phyloP scores from a whole-genome alignment of 2,329 filamentous ascomycete species.

The Aspergillus fischeri region DNA sequence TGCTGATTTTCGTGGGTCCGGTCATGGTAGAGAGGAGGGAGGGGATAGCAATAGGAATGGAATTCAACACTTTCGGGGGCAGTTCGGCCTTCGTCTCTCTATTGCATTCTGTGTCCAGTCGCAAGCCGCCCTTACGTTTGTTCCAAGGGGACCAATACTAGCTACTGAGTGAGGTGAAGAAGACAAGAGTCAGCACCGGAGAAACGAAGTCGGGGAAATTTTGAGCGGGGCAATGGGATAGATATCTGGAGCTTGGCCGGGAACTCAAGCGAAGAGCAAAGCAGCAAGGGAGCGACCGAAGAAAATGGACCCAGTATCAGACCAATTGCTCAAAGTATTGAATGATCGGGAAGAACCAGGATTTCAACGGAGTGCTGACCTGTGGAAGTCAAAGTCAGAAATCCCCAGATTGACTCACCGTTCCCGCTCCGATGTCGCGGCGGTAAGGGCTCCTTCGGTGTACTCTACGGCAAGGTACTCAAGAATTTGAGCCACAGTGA shows the following conservation, averaged over 20 bases:
- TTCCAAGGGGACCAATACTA: background rate
- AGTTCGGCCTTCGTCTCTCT: conserved; percentile 6
- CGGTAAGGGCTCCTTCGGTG: background rate
- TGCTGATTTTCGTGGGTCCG: conserved; percentile 63
- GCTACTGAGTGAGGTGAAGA: background rate
- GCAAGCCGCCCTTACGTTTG: background rate
- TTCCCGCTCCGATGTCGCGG: conserved; percentile 18
- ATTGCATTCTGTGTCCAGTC: conserved; percentile 7
- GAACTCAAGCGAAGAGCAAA: conserved; percentile 1
- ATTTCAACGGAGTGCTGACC: background rate
- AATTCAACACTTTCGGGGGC: conserved; percentile 8
- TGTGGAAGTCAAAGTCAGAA: background rate
- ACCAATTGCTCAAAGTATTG: background rate
- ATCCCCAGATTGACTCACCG: conserved; percentile 14
- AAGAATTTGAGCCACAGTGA: background rate
- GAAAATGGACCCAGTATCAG: background rate
- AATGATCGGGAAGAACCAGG: background rate
- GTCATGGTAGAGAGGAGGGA: conserved; percentile 23
- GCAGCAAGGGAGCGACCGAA: background rate
- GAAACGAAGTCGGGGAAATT: background rate
- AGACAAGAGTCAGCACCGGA: background rate
- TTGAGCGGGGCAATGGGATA: background rate
- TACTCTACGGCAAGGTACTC: background rate
- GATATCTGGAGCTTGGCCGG: background rate
- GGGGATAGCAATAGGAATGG: conserved; percentile 6